phyloP scores from a whole-genome alignment of 768 basidiomycete genomes.

The Coprinopsis marcescibilis region DNA sequence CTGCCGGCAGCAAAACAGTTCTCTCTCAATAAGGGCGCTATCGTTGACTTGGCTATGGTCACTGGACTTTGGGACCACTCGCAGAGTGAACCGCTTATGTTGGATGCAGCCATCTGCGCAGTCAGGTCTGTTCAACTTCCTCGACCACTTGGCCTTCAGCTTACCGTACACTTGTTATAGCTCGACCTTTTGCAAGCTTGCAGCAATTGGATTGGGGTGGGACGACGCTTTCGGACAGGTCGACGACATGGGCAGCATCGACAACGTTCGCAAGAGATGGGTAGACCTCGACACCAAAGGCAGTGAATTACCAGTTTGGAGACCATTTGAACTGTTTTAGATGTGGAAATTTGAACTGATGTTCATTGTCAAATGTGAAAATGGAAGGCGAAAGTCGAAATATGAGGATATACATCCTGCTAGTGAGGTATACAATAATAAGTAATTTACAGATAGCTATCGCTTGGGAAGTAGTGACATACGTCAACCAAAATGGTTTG shows the following conservation, averaged over 20 bases:
- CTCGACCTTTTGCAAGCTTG: constrained; percentile 54
- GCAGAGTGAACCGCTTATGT: constrained; percentile 33
- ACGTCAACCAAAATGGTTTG: too few species aligned
- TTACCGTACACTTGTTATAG: constrained; percentile 25
- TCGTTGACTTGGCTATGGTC: constrained; percentile 64
- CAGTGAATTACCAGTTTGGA: constrained; percentile 50
- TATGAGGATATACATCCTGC: too few species aligned
- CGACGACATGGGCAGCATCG: constrained; percentile 39
- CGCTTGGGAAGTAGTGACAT: too few species aligned
- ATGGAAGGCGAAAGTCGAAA: too few species aligned
- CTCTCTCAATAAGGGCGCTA: constrained; percentile 52
- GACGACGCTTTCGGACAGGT: constrained; percentile 53
- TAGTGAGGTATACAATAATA: too few species aligned
- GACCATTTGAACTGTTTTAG: constrained; percentile 49
- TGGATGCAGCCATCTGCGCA: constrained; percentile 52
- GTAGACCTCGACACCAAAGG: constrained; percentile 63
- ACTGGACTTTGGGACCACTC: constrained; percentile 58
- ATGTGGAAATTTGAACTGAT: not conserved
- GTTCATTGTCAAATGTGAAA: not conserved
- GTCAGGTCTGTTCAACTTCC: constrained; percentile 38
- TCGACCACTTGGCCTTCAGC: not conserved
- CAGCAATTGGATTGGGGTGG: constrained; percentile 62
- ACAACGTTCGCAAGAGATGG: constrained; percentile 46
- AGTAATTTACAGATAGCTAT: too few species aligned
- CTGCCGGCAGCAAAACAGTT: constrained; percentile 36